phyloP scores from a whole-genome alignment of 2,329 filamentous ascomycete genomes.

The Arthrobotrys iridis region DNA sequence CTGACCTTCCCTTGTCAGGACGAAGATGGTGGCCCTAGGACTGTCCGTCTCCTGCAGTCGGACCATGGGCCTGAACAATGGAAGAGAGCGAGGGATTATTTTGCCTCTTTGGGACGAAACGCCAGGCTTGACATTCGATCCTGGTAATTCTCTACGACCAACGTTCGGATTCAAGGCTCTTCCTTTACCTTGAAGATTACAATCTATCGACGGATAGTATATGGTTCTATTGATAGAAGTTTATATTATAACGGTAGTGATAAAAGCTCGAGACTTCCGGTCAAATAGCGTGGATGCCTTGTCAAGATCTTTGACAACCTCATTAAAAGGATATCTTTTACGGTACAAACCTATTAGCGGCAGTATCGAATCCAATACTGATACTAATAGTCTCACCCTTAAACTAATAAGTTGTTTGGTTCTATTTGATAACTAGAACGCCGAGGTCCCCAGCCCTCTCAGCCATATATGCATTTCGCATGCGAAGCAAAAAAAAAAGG shows the following conservation, averaged over 20 bases:
- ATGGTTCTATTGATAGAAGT: constrained; percentile 13
- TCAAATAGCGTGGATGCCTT: constrained; percentile 6
- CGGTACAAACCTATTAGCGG: not conserved
- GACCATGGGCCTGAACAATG: not conserved
- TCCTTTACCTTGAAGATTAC: constrained; percentile 8
- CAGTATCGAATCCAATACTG: not conserved
- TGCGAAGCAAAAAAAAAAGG: constrained; percentile 17
- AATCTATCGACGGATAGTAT: constrained; percentile 24
- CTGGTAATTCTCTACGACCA: constrained; percentile 40
- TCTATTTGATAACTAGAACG: constrained; percentile 10
- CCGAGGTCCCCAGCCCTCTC: constrained; percentile 33
- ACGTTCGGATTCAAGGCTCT: constrained; percentile 9
- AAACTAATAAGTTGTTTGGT: constrained; percentile 13
- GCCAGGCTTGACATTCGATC: constrained; percentile 47
- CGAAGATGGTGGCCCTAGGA: constrained; percentile 10
- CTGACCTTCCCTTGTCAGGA: constrained; percentile 47
- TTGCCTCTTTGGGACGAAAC: constrained; percentile 26
- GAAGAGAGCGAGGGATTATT: constrained; percentile 27
- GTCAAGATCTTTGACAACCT: not conserved
- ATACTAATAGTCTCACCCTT: constrained; percentile 36
- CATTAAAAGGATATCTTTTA: not conserved
- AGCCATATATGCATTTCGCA: constrained; percentile 18
- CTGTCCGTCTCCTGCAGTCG: constrained; percentile 9
- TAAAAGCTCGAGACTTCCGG: not conserved
- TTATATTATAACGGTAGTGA: not conserved